phyloP scores from a whole-genome alignment of 2,329 filamentous ascomycete genomes.

The Ophiocordyceps camponoti-leonardi region DNA sequence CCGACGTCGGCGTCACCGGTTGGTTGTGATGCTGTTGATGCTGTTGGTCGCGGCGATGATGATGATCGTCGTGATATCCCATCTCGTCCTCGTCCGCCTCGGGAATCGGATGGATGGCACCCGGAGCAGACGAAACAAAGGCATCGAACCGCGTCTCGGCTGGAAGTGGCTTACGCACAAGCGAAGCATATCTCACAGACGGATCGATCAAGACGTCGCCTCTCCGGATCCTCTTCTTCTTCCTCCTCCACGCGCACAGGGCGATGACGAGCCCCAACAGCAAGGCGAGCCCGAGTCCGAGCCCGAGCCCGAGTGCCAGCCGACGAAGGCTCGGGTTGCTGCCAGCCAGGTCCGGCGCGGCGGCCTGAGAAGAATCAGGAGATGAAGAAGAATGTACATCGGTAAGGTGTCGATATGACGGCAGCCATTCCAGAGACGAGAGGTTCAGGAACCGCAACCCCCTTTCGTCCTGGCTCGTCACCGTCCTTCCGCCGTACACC shows the following conservation, averaged over 20 bases:
- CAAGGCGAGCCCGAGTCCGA: constrained; percentile 37
- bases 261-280: constrained; percentile 26
- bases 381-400: no score
- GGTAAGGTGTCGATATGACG: constrained; percentile 27
- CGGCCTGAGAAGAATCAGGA: not conserved
- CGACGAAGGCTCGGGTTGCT: constrained; percentile 8
- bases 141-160: constrained; percentile 11
- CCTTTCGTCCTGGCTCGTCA: not conserved
- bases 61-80: constrained; percentile 6
- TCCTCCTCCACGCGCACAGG: constrained; percentile 29
- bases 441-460: constrained; percentile 34
- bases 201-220: no score
- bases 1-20: constrained; percentile 15
- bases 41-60: no score
- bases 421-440: constrained; percentile 35
- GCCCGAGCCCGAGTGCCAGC: constrained; percentile 44
- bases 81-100: constrained; percentile 35
- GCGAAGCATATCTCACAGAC: no score
- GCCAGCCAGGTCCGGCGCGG: constrained; percentile 8
- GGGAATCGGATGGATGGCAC: constrained; percentile 38
- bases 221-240: no score
- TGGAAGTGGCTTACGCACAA: constrained; percentile 5
- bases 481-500: constrained; percentile 40
- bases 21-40: no score
- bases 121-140: constrained; percentile 14